Base-by-base conservation (phyloP, 805 yeast genomes). In the Candida schatavii region DNA sequence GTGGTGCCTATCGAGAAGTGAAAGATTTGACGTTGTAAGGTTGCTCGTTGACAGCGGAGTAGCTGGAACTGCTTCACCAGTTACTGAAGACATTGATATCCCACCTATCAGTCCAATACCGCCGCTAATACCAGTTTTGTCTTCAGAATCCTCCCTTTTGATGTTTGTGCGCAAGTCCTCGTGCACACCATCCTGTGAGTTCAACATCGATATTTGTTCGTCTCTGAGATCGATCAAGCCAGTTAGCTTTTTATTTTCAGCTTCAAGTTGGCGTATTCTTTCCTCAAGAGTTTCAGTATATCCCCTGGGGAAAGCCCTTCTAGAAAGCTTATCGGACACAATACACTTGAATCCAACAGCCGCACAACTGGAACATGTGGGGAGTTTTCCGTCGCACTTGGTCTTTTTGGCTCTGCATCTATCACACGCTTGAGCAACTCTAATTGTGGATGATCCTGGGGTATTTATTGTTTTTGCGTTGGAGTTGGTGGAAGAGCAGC, bases 361-460 rank as follows among this genome's bases (percentile, higher is more conserved):
- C 10, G 80, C 81, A 68, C 97, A 89, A 45, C 85, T 84, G 0
- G 91, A 77, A 59, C 97, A 89, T 7, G 56, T 50, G 3, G 85
- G 85, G 44, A 79, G 74, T 43, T 77, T 75, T 1, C 93, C 93
- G 51, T 85, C 91, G 65, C 95, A 85, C 44, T 81, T 77, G 10
- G 84, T 81, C 61, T 86, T 86, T 55, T 85, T 86, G 37, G 86
- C 78, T 39, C 96, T 68, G 56, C 96, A 89, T 39, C 97, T 66
- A 57, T 88, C 96, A 61, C 97, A 88, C 0, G 96, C 96, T 57
- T 88, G 96, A 0, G 96, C 90, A 2, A 86, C 85, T 43, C 96
- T 65, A 44, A 80, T 83, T 0, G 76, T 70, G 21, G 75, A 70
- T 11, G 80, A 67, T 2, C 91, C 90, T 2, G 87, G 87, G 2